Percentiles rank a stretch among this genome's conserved stretches.
These are phyloP conservation scores for Calonectria honghensis DNA, from an alignment of 2,329 filamentous ascomycete genomes.

Conservation along the genomic window DNA sequence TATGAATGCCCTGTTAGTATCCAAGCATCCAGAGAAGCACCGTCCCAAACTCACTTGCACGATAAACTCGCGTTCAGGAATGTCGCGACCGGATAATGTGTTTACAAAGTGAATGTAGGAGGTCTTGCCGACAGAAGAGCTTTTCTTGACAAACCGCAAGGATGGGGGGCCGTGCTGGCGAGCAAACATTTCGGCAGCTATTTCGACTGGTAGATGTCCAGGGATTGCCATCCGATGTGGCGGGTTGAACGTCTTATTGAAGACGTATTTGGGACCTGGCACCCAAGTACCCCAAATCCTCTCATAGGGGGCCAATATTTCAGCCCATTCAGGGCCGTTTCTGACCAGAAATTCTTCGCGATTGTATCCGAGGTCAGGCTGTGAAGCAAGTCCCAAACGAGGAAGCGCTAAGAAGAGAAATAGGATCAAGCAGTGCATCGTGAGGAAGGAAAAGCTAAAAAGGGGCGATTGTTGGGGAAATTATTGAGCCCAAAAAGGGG, in stretches of 20 bases:
- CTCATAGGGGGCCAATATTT: neutral
- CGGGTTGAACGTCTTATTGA: neutral
- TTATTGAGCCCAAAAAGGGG: neutral
- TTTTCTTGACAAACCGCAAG: neutral
- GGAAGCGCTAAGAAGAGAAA: no score
- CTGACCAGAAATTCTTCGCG: no score
- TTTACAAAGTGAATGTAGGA: neutral
- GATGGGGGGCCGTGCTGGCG: neutral
- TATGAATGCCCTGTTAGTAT: neutral
- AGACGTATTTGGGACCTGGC: neutral
- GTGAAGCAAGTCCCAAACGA: no score
- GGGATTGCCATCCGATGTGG: neutral
- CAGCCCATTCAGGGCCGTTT: no score
- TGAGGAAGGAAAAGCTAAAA: neutral
- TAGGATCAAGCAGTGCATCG: neutral
- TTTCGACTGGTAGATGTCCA: no score
- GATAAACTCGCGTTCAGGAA: neutral
- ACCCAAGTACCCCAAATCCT: neutral
- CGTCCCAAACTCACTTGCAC: neutral
- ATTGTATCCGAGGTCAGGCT: no score
- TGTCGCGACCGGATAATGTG: neutral
- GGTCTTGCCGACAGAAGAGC: neutral
- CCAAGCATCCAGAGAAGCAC: neutral
- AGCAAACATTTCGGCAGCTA: neutral
- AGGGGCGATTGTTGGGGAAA: no score